phyloP scores from a whole-genome alignment of 495 filamentous ascomycete species.

The Penicillium diatomitis region DNA sequence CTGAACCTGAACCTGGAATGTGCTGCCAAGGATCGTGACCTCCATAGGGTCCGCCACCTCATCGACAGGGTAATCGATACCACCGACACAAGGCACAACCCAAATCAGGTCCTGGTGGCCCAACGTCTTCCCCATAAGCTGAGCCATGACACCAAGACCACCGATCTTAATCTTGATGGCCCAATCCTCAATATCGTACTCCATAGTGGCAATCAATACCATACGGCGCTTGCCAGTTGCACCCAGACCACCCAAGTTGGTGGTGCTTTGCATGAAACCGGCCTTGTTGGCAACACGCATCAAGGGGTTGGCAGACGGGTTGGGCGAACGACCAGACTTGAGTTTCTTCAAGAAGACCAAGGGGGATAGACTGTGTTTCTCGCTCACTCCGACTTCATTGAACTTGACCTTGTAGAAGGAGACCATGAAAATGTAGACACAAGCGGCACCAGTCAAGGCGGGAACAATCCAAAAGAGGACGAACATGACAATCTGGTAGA shows the following conservation, averaged over 20 bases:
- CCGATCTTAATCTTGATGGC: conserved; percentile 68
- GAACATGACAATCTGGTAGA: conserved; percentile 47
- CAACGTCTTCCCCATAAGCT: conserved; percentile 62
- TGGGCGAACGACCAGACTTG: conserved; percentile 9
- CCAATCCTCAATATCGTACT: conserved; percentile 68
- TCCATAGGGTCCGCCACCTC: conserved; percentile 51
- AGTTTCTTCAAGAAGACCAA: conserved; percentile 29
- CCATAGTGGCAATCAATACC: conserved; percentile 62
- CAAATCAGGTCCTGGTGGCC: conserved; percentile 61
- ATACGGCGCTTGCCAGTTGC: conserved; percentile 36
- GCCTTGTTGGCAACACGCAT: conserved; percentile 31
- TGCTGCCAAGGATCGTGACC: conserved; percentile 52
- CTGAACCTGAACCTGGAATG: conserved; percentile 56
- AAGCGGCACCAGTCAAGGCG: conserved; percentile 36
- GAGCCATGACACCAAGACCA: conserved; percentile 60
- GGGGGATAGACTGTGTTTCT: conserved; percentile 34
- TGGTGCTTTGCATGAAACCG: conserved; percentile 35
- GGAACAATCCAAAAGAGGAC: conserved; percentile 49
- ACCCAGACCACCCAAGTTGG: conserved; percentile 28
- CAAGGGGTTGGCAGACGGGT: conserved; percentile 19
- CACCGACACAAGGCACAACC: conserved; percentile 65
- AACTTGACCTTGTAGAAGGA: conserved; percentile 70
- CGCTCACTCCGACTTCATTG: conserved; percentile 53
- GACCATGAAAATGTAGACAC: conserved; percentile 52
- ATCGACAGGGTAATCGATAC: conserved; percentile 56